A percentile compares a stretch with the other conserved stretches of the same genome.
phyloP scores from a whole-genome alignment of 129 eudicot genomes.

The Lonicera japonica region DNA sequence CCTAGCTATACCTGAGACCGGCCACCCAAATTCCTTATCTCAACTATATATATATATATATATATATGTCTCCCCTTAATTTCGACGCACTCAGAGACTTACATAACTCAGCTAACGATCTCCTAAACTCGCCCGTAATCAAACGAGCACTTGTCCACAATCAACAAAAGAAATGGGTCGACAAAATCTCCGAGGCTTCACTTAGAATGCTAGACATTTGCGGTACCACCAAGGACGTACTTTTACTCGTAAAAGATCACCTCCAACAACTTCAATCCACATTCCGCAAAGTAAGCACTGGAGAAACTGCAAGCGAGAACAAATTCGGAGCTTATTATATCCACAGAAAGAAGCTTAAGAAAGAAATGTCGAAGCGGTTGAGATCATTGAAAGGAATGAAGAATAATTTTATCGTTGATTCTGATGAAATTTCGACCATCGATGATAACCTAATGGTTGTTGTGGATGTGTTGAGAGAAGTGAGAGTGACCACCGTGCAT shows the following conservation, averaged over 20 bases:
- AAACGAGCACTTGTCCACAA: conserved; percentile 33
- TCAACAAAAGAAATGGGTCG: conserved; percentile 41
- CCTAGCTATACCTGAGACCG: neutral
- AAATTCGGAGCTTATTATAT: conserved; percentile 35
- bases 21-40: neutral
- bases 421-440: conserved; percentile 15
- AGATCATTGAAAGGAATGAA: conserved; percentile 44
- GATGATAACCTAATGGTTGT: conserved; percentile 48
- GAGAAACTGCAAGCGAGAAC: conserved; percentile 25
- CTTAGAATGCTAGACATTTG: conserved; percentile 66
- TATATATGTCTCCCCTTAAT: conserved; percentile 45
- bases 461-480: conserved; percentile 53
- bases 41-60: too few relatives aligned
- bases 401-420: neutral
- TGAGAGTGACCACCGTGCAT: conserved; percentile 43
- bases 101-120: conserved; percentile 66
- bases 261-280: conserved; percentile 63
- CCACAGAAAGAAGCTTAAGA: conserved; percentile 59
- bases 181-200: conserved; percentile 65
- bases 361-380: conserved; percentile 48
- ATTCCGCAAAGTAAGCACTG: conserved; percentile 38
- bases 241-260: conserved; percentile 55
- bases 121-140: conserved; percentile 52
- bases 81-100: conserved; percentile 51
- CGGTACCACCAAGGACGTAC: conserved; percentile 57